phyloP scores from a whole-genome alignment of 2,329 filamentous ascomycete genomes.

The Talaromyces sp. region DNA sequence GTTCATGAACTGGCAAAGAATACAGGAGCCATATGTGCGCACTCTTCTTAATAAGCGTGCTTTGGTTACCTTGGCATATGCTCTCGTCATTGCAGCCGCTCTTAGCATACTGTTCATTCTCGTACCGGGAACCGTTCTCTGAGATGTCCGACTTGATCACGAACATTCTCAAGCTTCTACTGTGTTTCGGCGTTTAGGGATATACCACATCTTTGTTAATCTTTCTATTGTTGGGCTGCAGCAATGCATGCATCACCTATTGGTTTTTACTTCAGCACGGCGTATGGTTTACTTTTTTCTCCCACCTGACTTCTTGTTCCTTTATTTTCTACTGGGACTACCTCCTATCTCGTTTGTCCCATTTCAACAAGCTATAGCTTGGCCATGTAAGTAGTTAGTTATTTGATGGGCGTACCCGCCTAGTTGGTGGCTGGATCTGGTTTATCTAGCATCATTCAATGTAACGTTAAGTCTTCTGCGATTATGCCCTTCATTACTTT shows the following conservation, averaged over 20 bases:
- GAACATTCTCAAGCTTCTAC: background rate
- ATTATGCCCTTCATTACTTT: background rate
- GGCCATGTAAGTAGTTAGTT: background rate
- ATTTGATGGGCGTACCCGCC: background rate
- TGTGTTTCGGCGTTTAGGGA: slow-evolving; percentile 9
- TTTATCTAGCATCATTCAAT: slow-evolving; percentile 13
- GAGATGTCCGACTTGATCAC: background rate
- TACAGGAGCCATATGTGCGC: slow-evolving; percentile 86
- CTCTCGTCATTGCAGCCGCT: slow-evolving; percentile 71
- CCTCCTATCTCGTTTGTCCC: background rate
- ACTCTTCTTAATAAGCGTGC: slow-evolving; percentile 79
- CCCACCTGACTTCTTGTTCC: background rate
- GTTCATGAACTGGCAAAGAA: slow-evolving; percentile 81
- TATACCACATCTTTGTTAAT: slow-evolving; percentile 6
- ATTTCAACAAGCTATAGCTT: background rate
- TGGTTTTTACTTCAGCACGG: background rate
- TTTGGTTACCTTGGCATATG: slow-evolving; percentile 71
- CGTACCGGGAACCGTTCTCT: slow-evolving; percentile 65
- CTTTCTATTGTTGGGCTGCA: background rate
- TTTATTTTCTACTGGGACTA: background rate
- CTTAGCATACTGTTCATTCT: slow-evolving; percentile 88
- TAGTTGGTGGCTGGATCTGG: slow-evolving; percentile 12
- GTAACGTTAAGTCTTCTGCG: background rate
- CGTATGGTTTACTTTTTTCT: background rate
- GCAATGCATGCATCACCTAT: background rate